Percentiles rank a stretch among this genome's conserved stretches.
These are phyloP conservation scores for Psilocybe subaeruginosa DNA, from an alignment of 768 basidiomycete species.

Conservation along the genomic window DNA sequence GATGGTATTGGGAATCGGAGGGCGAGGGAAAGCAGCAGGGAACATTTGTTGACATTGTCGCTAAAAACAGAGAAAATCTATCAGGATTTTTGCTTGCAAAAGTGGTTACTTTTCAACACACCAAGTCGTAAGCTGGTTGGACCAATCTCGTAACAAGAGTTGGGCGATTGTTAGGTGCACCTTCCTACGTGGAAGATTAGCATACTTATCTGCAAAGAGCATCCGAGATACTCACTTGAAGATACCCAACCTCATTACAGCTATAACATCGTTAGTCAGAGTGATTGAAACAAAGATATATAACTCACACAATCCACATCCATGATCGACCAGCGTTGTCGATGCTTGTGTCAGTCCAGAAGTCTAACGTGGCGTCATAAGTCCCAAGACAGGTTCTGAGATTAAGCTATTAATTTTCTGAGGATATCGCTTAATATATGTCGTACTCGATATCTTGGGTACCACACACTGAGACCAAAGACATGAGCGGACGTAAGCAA, in stretches of 20 bases:
- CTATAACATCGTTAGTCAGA: constrained; percentile 37
- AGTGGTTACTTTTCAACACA: constrained; percentile 23
- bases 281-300: constrained; percentile 1
- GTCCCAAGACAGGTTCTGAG: constrained; percentile 44
- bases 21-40: constrained; percentile 54
- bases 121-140: constrained; percentile 58
- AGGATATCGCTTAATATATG: background rate
- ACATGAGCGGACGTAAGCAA: background rate
- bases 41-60: constrained; percentile 76
- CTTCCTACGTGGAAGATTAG: constrained; percentile 33
- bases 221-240: constrained; percentile 36
- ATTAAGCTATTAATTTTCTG: constrained; percentile 1
- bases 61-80: constrained; percentile 29
- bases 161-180: constrained; percentile 38
- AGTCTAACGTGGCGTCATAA: constrained; percentile 40
- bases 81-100: background rate
- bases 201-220: background rate
- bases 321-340: constrained; percentile 65
- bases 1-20: constrained; percentile 44
- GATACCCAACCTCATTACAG: constrained; percentile 72
- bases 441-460: constrained; percentile 48
- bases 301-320: constrained; percentile 67
- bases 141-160: constrained; percentile 59
- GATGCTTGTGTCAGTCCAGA: constrained; percentile 58
- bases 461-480: constrained; percentile 51